Conservation (phyloP, 352 stramenopile genomes). For the Globisporangium uncinulatum region DNA sequence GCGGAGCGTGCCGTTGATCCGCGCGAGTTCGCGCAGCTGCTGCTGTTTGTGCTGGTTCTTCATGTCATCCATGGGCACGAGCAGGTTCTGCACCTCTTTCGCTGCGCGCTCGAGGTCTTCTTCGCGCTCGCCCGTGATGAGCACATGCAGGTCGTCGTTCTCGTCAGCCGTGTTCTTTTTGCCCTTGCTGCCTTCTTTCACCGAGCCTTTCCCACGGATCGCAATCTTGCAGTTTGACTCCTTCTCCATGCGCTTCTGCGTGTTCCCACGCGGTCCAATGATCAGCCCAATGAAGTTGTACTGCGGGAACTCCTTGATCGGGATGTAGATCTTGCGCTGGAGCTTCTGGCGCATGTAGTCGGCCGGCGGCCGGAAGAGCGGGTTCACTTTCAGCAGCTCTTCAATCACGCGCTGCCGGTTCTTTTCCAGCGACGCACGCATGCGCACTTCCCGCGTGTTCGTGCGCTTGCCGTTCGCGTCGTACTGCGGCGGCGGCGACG, state of each 20-base stretch:
- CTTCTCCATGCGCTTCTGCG: conserved; percentile 98
- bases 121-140: conserved; percentile 90
- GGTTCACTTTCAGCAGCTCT: conserved; percentile 94
- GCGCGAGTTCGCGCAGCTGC: conserved; percentile 96
- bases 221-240: conserved; percentile 99
- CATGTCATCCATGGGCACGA: conserved; percentile 90
- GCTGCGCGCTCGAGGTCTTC: conserved; percentile 82
- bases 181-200: conserved; percentile 96
- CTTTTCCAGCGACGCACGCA: conserved; percentile 88
- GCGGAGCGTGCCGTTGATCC: conserved; percentile 98
- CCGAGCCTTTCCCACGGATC: conserved; percentile 94
- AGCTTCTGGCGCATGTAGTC: conserved; percentile 92
- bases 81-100: conserved; percentile 86
- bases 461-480: conserved; percentile 94
- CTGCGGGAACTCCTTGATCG: conserved; percentile 95
- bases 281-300: conserved; percentile 99
- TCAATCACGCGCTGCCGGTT: conserved; percentile 92
- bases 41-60: conserved; percentile 98
- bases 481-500: conserved; percentile 93
- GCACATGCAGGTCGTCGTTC: conserved; percentile 95
- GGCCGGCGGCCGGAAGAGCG: conserved; percentile 75
- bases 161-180: conserved; percentile 91
- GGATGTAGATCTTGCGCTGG: conserved; percentile 96
- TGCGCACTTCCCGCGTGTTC: conserved; percentile 96
- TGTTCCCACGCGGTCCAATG: conserved; percentile 98